Percentiles rank a stretch among this genome's conserved stretches.
Evolutionary conservation across 2,329 filamentous ascomycete species (phyloP).

Genomic region (Claviceps paspali): DNA sequence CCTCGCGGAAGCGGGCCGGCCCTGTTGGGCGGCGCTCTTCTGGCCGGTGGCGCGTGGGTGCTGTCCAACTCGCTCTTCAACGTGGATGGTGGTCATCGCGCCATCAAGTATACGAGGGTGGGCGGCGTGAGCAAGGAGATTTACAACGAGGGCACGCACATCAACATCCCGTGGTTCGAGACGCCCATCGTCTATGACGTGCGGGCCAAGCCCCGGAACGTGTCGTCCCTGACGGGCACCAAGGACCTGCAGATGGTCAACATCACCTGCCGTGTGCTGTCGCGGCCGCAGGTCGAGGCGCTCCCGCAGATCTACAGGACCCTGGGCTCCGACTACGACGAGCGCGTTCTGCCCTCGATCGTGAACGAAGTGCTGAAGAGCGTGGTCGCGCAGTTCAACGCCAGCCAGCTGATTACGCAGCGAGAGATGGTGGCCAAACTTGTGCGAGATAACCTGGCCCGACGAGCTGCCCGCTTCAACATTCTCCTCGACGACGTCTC

Average conservation of each 20-base stretch:
- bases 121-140: constrained; percentile 93
- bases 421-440: constrained; percentile 89
- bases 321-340: constrained; percentile 88
- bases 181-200: constrained; percentile 95
- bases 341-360: constrained; percentile 90
- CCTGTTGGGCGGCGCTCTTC: constrained; percentile 25
- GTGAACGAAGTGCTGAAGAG: constrained; percentile 98
- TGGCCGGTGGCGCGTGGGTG: constrained; percentile 34
- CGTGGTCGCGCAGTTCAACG: constrained; percentile 97
- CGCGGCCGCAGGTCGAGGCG: constrained; percentile 70
- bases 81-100: constrained; percentile 95
- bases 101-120: constrained; percentile 93
- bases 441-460: constrained; percentile 83
- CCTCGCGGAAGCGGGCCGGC: constrained; percentile 25
- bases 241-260: constrained; percentile 99
- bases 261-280: constrained; percentile 98
- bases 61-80: constrained; percentile 52
- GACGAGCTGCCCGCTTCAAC: constrained; percentile 88
- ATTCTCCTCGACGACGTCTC: constrained; percentile 96
- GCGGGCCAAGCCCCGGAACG: constrained; percentile 90
- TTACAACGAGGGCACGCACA: constrained; percentile 89
- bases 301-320: constrained; percentile 96
- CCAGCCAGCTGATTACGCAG: constrained; percentile 95
- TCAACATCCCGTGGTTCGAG: constrained; percentile 93
- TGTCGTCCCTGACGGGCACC: constrained; percentile 91